Percentiles rank a stretch among this genome's conserved stretches.
Evolutionary conservation across 257 asterid genomes (phyloP).

Genomic region (Salvia rosmarinus): DNA sequence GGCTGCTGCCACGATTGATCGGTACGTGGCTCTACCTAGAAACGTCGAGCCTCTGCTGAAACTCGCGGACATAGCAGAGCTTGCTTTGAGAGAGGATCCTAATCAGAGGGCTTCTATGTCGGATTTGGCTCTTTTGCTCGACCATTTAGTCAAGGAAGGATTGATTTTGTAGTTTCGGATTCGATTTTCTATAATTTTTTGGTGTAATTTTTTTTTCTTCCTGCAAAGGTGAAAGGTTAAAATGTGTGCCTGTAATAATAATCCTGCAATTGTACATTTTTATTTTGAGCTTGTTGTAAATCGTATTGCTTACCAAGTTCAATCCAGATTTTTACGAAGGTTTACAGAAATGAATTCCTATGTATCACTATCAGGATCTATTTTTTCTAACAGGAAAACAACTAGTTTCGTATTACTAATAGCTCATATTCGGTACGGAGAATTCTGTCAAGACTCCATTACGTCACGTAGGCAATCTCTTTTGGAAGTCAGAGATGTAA

Average conservation of each 20-base stretch:
- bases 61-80: constrained; percentile 85
- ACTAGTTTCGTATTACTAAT: too few relatives aligned
- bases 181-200: constrained; percentile 24
- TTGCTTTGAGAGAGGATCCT: constrained; percentile 72
- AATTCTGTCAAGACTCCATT: too few relatives aligned
- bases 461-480: too few relatives aligned
- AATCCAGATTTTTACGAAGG: not conserved
- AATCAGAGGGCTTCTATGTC: constrained; percentile 59
- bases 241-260: constrained; percentile 46
- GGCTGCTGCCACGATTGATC: constrained; percentile 80
- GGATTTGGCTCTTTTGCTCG: constrained; percentile 65
- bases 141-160: constrained; percentile 74
- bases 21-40: constrained; percentile 71
- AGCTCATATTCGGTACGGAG: too few relatives aligned
- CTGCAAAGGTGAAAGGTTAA: constrained; percentile 36
- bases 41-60: constrained; percentile 89
- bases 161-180: constrained; percentile 54
- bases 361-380: too few relatives aligned
- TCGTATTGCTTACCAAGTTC: constrained; percentile 31
- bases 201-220: constrained; percentile 33
- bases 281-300: constrained; percentile 59
- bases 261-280: constrained; percentile 71
- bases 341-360: constrained; percentile 16
- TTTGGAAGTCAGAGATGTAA: too few relatives aligned
- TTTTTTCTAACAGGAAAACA: too few relatives aligned